phyloP scores from a whole-genome alignment of 345 rosid genomes.

The Eucalyptus sideroxylon region DNA sequence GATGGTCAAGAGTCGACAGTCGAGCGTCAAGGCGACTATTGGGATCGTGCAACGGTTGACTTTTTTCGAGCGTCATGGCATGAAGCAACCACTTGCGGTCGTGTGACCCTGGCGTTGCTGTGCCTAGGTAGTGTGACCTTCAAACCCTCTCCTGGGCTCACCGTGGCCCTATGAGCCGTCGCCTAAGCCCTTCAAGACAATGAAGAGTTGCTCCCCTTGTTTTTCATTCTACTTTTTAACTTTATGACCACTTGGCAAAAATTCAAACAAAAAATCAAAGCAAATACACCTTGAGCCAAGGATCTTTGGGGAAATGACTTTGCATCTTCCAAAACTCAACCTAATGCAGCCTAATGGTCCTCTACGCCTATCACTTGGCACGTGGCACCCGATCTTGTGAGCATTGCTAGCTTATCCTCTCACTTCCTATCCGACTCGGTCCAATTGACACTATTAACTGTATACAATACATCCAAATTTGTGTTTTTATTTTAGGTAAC shows the following conservation, averaged over 20 bases:
- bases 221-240: neutral
- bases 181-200: too few relatives aligned
- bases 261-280: neutral
- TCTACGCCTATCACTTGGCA: neutral
- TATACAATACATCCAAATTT: neutral
- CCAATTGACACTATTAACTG: neutral
- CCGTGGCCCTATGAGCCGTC: too few relatives aligned
- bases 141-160: too few relatives aligned
- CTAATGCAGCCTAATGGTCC: neutral
- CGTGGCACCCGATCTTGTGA: neutral
- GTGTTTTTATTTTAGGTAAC: neutral
- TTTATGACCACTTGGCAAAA: neutral
- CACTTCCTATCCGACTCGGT: neutral
- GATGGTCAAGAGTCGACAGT: too few relatives aligned
- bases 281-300: neutral
- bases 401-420: neutral
- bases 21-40: too few relatives aligned
- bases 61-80: too few relatives aligned
- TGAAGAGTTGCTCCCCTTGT: neutral
- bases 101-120: too few relatives aligned
- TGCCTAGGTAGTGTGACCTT: fast-evolving
- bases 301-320: neutral
- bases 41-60: too few relatives aligned
- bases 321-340: neutral
- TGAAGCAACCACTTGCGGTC: too few relatives aligned